Base-by-base conservation (phyloP, 495 filamentous ascomycete species). In the Tetracladium setigerum region DNA sequence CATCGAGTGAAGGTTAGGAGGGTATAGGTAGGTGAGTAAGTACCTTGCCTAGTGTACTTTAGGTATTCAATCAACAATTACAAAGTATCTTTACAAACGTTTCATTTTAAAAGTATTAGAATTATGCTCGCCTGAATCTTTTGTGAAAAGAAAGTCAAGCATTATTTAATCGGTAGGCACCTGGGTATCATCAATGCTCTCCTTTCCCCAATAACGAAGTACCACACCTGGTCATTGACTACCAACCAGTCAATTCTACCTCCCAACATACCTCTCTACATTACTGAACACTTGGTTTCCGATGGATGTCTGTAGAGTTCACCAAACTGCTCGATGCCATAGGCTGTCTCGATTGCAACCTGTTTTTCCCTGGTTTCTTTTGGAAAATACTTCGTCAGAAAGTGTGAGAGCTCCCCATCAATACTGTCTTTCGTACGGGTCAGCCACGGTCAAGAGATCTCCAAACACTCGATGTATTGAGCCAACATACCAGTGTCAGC, bases 331-430 rank as follows among this genome's bases (percentile, higher is more conserved):
- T 46, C 47, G n/a, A 46, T 47, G 32, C 52, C 52, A 15, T 40
- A 38, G 16, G 34, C 48, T 5, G 38, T 56, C 38, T 56, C 44
- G 8, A 38, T 18, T 15, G 30, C 40, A 12, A 59, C 50, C 17
- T 82, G 73, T 55, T 84, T 82, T 54, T 72, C 68, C 54, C 78
- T 83, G 34, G 76, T 70, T 55, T 89, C 85, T 47, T 78, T 74
- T 0, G 81, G 83, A 43, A 89, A 89, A 63, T 82, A 85, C 41
- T 71, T 74, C 53, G 73, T 72, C 34, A 84, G 56, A 52, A 79
- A 83, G n/a, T 68, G 70, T 24, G 67, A 66, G n/a, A 85, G 59
- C 6, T 74, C 65, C 13, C 62, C 50, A 53, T 89, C 84, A 10
- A 87, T 67, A 54, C 86, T 79, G 11, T 67, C 78, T 69, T 51